phyloP scores from a whole-genome alignment of 2,329 filamentous ascomycete genomes.

The Diaporthe sp. region DNA sequence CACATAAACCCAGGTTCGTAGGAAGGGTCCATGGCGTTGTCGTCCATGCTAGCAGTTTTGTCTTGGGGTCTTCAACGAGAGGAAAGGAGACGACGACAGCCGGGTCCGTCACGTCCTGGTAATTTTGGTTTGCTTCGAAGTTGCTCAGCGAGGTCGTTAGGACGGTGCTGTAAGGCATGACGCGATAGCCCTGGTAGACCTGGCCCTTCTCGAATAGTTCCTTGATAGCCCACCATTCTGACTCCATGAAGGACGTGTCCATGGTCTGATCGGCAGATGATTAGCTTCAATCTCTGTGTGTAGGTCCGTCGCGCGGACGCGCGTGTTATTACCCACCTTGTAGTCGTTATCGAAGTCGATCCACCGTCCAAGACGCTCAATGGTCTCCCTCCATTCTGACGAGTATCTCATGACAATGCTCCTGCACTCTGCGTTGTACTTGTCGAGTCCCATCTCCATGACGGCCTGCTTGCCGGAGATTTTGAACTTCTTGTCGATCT shows the following conservation, averaged over 20 bases:
- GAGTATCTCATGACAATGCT: constrained; percentile 95
- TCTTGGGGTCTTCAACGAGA: constrained; percentile 81
- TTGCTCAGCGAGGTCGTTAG: constrained; percentile 92
- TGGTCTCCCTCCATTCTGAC: constrained; percentile 87
- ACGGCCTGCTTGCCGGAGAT: constrained; percentile 87
- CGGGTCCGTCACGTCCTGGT: constrained; percentile 92
- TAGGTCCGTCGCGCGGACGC: not conserved
- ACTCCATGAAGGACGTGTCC: constrained; percentile 96
- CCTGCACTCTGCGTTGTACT: constrained; percentile 92
- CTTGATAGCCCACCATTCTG: constrained; percentile 97
- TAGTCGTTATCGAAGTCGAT: constrained; percentile 99
- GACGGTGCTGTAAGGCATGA: constrained; percentile 96
- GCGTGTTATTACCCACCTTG: constrained; percentile 64
- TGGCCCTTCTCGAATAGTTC: constrained; percentile 89
- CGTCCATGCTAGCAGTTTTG: constrained; percentile 87
- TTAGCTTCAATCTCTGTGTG: constrained; percentile 40
- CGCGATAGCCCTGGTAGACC: constrained; percentile 90
- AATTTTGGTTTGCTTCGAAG: constrained; percentile 95
- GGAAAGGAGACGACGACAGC: constrained; percentile 92
- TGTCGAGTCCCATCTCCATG: constrained; percentile 84
- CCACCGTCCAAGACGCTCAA: constrained; percentile 92
- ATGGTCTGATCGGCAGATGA: constrained; percentile 73
- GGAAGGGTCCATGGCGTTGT: constrained; percentile 87
- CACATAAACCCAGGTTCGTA: constrained; percentile 80
- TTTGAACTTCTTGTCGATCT: constrained; percentile 96